These are phyloP conservation scores for Citrus australasica DNA, from an alignment of 345 rosid species.

Conservation along the genomic window DNA sequence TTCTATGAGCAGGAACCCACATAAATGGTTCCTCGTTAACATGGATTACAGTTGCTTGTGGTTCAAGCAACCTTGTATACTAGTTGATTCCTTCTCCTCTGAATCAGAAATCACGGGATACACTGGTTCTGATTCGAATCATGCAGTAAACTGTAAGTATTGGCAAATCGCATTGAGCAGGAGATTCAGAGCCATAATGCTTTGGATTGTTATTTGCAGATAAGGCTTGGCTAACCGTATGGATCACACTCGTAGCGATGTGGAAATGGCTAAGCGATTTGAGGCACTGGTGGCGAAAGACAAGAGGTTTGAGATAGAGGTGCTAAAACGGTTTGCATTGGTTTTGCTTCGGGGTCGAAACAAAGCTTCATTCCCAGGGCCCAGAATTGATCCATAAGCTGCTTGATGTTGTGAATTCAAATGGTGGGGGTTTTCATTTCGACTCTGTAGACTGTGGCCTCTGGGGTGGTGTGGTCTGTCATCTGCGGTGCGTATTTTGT, in stretches of 20 bases:
- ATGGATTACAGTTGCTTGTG: conserved; percentile 29
- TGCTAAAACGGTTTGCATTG: conserved; percentile 29
- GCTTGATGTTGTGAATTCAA: conserved; percentile 23
- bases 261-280: conserved; percentile 22
- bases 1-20: conserved; percentile 25
- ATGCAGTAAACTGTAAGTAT: no score
- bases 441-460: no score
- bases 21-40: conserved; percentile 25
- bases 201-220: no score
- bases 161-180: no score
- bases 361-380: neutral
- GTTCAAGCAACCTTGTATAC: conserved; percentile 2
- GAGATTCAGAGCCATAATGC: no score
- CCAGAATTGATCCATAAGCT: conserved; percentile 3
- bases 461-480: no score
- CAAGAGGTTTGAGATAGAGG: conserved; percentile 24
- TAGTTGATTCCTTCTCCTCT: no score
- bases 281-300: conserved; percentile 22
- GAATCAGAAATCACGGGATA: no score
- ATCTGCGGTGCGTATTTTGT: conserved; percentile 4
- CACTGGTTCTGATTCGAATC: no score
- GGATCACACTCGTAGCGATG: no score
- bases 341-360: conserved; percentile 28
- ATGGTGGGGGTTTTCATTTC: conserved; percentile 17
- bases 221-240: no score